phyloP scores from a whole-genome alignment of 306 rosid genomes.

The Biancaea sappan region DNA sequence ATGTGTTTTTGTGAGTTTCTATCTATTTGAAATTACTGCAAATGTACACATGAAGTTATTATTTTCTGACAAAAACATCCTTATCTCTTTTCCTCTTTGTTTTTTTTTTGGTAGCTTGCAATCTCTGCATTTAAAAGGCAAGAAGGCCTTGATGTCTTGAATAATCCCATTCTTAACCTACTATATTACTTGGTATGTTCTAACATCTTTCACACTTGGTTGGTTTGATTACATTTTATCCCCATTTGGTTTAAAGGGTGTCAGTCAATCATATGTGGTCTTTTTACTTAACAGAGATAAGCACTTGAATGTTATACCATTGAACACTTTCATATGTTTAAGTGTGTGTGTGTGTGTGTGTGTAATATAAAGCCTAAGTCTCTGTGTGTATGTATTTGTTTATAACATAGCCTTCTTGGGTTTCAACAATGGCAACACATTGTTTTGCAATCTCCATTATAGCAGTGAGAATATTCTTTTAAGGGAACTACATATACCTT shows the following conservation, averaged over 20 bases:
- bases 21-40: conserved; percentile 12
- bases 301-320: no score
- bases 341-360: no score
- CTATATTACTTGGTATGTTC: conserved; percentile 67
- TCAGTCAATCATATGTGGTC: not conserved
- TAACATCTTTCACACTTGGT: not conserved
- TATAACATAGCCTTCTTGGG: no score
- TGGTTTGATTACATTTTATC: not conserved
- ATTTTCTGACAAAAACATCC: conserved; percentile 24
- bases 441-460: no score
- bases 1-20: conserved; percentile 69
- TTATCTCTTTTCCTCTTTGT: conserved; percentile 29
- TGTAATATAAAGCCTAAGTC: no score
- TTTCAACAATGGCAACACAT: no score
- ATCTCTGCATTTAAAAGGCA: conserved; percentile 56
- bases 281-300: not conserved
- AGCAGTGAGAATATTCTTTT: not conserved
- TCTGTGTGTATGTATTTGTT: no score
- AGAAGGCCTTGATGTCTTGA: conserved; percentile 60
- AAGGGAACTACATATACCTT: not conserved
- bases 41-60: not conserved
- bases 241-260: not conserved
- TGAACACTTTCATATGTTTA: no score
- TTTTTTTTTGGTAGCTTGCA: conserved; percentile 74
- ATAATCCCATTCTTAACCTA: conserved; percentile 66